Evolutionary conservation across 352 stramenopile genomes (phyloP).

Genomic region (Elongisporangium prolatum): DNA sequence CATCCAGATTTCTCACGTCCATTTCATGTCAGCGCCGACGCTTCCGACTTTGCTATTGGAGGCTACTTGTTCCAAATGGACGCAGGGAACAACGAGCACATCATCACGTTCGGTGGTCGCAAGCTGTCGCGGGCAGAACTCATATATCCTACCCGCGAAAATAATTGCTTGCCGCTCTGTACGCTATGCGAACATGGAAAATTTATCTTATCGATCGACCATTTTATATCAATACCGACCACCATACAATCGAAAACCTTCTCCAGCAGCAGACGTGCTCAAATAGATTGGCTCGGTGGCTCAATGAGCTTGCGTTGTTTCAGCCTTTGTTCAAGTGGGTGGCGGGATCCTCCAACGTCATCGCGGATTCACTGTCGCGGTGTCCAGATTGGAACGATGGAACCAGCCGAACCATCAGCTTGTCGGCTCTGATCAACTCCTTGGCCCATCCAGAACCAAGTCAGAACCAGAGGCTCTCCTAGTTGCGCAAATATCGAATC

Average conservation of each 20-base stretch:
- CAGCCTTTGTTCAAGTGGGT: constrained; percentile 13
- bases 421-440: too few species aligned
- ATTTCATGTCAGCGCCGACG: constrained; percentile 8
- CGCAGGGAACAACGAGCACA: neutral
- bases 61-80: constrained; percentile 14
- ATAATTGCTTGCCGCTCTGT: constrained; percentile 10
- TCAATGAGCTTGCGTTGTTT: constrained; percentile 15
- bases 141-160: constrained; percentile 11
- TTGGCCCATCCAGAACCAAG: too few species aligned
- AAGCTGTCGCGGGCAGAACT: constrained; percentile 7
- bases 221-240: constrained; percentile 12
- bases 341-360: constrained; percentile 7
- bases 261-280: constrained; percentile 8
- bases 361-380: constrained; percentile 4
- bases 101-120: constrained; percentile 10
- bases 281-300: constrained; percentile 6
- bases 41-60: constrained; percentile 8
- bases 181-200: constrained; percentile 12
- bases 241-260: constrained; percentile 5
- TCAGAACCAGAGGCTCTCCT: too few species aligned
- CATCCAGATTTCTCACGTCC: constrained; percentile 6
- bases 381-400: too few species aligned
- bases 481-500: too few species aligned
- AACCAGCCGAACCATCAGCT: too few species aligned
- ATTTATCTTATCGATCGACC: constrained; percentile 9